Evolutionary conservation across 768 basidiomycete genomes (phyloP).

Genomic region (Leccinum variicolor): DNA sequence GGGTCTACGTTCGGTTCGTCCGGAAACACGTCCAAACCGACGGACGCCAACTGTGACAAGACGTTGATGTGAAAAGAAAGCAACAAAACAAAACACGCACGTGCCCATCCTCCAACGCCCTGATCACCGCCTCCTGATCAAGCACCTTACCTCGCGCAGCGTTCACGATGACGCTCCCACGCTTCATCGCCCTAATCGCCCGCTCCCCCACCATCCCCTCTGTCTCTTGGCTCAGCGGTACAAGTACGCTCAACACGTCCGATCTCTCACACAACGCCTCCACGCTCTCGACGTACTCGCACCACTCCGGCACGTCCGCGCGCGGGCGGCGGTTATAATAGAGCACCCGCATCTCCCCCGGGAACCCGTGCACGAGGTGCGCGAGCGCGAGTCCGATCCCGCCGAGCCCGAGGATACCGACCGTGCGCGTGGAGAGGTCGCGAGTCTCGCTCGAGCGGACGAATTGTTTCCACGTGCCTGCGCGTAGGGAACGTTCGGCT

Average conservation of each 20-base stretch:
- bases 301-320: constrained; percentile 62
- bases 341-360: constrained; percentile 71
- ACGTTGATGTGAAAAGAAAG: not conserved
- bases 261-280: constrained; percentile 61
- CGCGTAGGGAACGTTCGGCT: constrained; percentile 51
- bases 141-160: no score
- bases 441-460: constrained; percentile 45
- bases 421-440: constrained; percentile 64
- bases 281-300: constrained; percentile 70
- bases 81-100: no score
- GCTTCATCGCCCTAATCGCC: constrained; percentile 74
- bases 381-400: constrained; percentile 74
- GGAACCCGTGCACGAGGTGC: constrained; percentile 72
- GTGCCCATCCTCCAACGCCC: no score
- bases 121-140: no score
- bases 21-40: constrained; percentile 84
- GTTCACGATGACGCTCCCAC: constrained; percentile 69
- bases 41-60: constrained; percentile 20
- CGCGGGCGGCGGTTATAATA: constrained; percentile 68
- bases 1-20: constrained; percentile 82
- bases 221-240: constrained; percentile 68
- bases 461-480: constrained; percentile 54
- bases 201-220: constrained; percentile 68
- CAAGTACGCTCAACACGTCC: constrained; percentile 85
- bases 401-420: constrained; percentile 73